Percentiles rank a stretch among this genome's conserved stretches.
phyloP scores from a whole-genome alignment of 2,329 filamentous ascomycete species.

The Cercospora sp. region DNA sequence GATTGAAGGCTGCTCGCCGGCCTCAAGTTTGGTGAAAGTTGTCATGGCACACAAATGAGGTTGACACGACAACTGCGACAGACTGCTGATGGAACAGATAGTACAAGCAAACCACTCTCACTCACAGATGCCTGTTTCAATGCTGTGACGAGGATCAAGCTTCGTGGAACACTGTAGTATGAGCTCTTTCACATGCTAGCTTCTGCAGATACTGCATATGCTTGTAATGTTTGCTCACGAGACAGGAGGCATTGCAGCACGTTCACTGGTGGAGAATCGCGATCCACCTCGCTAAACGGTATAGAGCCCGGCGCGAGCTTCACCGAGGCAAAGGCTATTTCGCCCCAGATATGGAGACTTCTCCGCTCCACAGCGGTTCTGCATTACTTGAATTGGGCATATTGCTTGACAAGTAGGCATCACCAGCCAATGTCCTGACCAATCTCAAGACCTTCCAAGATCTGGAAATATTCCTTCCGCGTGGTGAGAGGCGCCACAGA shows the following conservation, averaged over 20 bases:
- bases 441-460: background rate
- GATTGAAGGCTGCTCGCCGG: conserved; percentile 63
- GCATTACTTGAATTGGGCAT: background rate
- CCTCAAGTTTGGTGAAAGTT: conserved; percentile 68
- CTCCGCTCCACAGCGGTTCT: background rate
- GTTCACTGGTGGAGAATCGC: conserved; percentile 8
- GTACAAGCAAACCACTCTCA: background rate
- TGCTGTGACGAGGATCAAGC: background rate
- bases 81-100: background rate
- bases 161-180: background rate
- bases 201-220: background rate
- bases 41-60: conserved; percentile 51
- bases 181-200: background rate
- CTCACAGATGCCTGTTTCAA: background rate
- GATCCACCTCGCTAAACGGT: conserved; percentile 3
- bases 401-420: background rate
- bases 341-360: conserved; percentile 2
- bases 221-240: background rate
- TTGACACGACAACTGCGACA: background rate
- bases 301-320: conserved; percentile 1
- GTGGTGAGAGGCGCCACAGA: conserved; percentile 11
- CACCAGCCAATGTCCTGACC: background rate
- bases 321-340: conserved; percentile 8
- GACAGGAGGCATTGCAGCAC: background rate
- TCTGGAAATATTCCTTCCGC: conserved; percentile 21